Base-by-base conservation (phyloP, 2,329 filamentous ascomycete species). In the Neospermospora avenae region DNA sequence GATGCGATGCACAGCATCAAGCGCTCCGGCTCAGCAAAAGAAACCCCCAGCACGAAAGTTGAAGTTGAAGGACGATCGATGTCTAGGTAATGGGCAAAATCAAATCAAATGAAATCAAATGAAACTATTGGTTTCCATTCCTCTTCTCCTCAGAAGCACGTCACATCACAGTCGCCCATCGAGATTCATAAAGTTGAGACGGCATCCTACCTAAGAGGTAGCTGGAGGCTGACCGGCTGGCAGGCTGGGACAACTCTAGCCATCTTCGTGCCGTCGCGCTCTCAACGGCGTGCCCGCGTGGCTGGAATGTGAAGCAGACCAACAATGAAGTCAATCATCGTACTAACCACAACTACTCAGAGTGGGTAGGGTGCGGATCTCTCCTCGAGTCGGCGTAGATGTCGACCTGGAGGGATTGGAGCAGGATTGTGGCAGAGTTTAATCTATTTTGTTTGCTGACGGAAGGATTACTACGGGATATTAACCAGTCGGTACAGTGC, bases 211-310 rank as follows among this genome's bases (percentile, higher is more conserved):
- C 46, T 35, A 16, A n/a, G n/a, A 28, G 14, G 25, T 14, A 24
- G 44, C 22, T 49, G n/a, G 16, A 14, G 4, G 35, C 1, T 42
- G 10, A 2, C 39, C 34, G 31, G 28, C 28, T n/a, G n/a, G n/a
- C n/a, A n/a, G n/a, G n/a, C n/a, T n/a, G n/a, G n/a, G n/a, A n/a
- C n/a, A n/a, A n/a, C n/a, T 49, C 34, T 35, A 18, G 25, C n/a
- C 39, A 25, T 51, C 37, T 35, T 60, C 58, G 58, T 57, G 53
- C 58, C 58, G 58, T 52, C 54, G 46, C 58, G 53, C 45, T 45
- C 37, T 45, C 44, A 60, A 24, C 56, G 51, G 48, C 24, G 31
- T 20, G 22, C 5, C 52, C 58, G 58, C 37, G 46, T 49, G 46
- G 46, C 28, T 49, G 46, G 28, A 49, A 25, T 49, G n/a, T 13